Evolutionary conservation across 768 basidiomycete genomes (phyloP), one percentile per base, ranked within the genome.

Genomic region (Collybia nuda): DNA sequence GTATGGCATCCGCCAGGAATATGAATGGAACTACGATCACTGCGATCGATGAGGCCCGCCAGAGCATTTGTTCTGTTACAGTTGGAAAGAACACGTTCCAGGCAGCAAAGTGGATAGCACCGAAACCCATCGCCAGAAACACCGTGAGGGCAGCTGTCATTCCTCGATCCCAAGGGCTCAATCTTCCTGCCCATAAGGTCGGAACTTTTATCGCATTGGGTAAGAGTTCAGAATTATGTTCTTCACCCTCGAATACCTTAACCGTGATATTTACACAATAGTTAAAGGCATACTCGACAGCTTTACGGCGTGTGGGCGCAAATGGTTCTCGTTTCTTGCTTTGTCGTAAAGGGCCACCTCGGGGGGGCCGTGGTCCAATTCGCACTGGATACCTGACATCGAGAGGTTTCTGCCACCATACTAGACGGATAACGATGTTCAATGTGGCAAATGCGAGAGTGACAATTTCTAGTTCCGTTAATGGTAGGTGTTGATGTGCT

Each of bases 31-130:
- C 15, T 6, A 36, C 22, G 9, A 55, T 45, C 22, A 58, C 46
- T 35, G 51, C 23, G 7, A 63, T 11, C 9, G 55, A 50, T 15
- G 46, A 55, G 7, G 42, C 47, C 5, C 58, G 56, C 66, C 66
- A 67, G 19, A 64, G 19, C 12, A 55, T 42, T 26, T 38, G 32
- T 42, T 66, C 58, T 2, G 45, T 22, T 5, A 3, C 26, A 2
- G 65, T 53, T 12, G 54, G 58, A 40, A 63, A 63, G 3, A 22
- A 21, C 36, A 63, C 57, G 11, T 29, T 9, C 58, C 61, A 58
- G 12, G 56, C 55, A 28, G 53, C 28, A 40, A 57, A 64, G 37
- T 62, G 62, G 24, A 62, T 56, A 1, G 44, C 51, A 6, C 63
- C 63, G 32, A 58, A 63, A 2, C 44, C 15, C n/a, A 44, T 47